Base-by-base conservation (phyloP, 208 protist genomes). In the Polymyxa betae region DNA sequence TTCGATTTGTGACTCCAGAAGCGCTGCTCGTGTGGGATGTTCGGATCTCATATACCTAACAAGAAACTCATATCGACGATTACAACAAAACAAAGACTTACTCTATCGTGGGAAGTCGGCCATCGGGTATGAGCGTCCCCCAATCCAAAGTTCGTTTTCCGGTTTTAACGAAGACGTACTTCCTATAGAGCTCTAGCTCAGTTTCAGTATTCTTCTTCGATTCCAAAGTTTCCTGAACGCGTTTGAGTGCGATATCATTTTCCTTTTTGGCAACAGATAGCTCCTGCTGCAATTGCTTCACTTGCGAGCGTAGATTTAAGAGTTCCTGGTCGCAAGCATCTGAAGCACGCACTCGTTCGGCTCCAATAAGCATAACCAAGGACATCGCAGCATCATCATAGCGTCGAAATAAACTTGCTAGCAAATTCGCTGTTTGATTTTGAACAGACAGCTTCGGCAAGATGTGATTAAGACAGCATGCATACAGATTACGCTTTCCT, bases 121-220 rank as follows among this genome's bases (percentile, higher is more conserved):
- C 72, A 43, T 82, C 35, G 16, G 72, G 72, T 35, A 82, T 82
- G 16, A 43, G 72, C 35, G 5, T 35, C 16, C 72, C 72, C 72
- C 72, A 82, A 43, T 82, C 72, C 72, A 82, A n/a, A 38, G 35
- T 43, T n/a, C 5, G n/a, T 35, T 43, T 35, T 16, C 72, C 72
- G 12, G 72, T 82, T 82, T 82, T 82, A 5, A 82, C 72, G 16
- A 5, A 82, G 35, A 82, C 72, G 72, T 45, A 82, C n/a, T 82
- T 82, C 72, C 40, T 82, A 43, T 82, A 82, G 16, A 82, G 72
- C 35, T 82, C 72, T n/a, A 82, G 72, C 5, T 82, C 72, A 5
- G n/a, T 35, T 43, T 82, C 72, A n/a, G 40, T n/a, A 38, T 82
- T 82, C 72, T 5, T n/a, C 72, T 82, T 60, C 49, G 24, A 60